Percentiles rank a stretch among this genome's conserved stretches.
Evolutionary conservation across 768 basidiomycete species (phyloP).

Genomic region (Hygrophorus russula): DNA sequence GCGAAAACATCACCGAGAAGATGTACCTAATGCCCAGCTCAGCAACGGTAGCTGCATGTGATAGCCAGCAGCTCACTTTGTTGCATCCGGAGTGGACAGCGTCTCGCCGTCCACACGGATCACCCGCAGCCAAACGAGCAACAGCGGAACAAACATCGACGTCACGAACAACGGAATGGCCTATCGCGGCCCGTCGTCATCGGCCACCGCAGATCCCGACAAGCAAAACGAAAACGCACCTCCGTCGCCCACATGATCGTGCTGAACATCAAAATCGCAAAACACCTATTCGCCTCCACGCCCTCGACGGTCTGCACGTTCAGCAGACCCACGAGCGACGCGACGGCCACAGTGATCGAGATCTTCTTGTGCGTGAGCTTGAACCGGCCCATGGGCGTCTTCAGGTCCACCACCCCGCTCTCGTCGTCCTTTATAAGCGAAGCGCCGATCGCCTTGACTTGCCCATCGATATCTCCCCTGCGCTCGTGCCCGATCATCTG

Average conservation of each 20-base stretch:
- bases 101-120: constrained; percentile 46
- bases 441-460: constrained; percentile 25
- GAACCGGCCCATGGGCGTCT: constrained; percentile 58
- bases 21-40: constrained; percentile 47
- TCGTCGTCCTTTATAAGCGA: constrained; percentile 33
- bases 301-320: constrained; percentile 48
- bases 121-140: constrained; percentile 78
- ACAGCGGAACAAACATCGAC: constrained; percentile 77
- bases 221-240: constrained; percentile 43
- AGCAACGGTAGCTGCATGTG: constrained; percentile 1
- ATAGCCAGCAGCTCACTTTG: constrained; percentile 44
- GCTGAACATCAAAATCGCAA: constrained; percentile 82
- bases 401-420: constrained; percentile 38
- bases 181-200: too few relatives aligned
- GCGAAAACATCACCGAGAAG: constrained; percentile 93
- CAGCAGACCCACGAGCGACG: constrained; percentile 49
- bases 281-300: constrained; percentile 74
- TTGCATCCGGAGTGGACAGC: constrained; percentile 56
- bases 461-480: constrained; percentile 38
- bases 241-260: constrained; percentile 96
- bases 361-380: constrained; percentile 54
- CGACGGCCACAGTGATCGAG: constrained; percentile 44
- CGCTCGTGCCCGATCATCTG: constrained; percentile 86
- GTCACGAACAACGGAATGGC: constrained; percentile 98
- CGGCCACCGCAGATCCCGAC: too few relatives aligned